phyloP scores from a whole-genome alignment of 1,284 basidiomycete genomes.

The Lentinula novae-zelandiae region DNA sequence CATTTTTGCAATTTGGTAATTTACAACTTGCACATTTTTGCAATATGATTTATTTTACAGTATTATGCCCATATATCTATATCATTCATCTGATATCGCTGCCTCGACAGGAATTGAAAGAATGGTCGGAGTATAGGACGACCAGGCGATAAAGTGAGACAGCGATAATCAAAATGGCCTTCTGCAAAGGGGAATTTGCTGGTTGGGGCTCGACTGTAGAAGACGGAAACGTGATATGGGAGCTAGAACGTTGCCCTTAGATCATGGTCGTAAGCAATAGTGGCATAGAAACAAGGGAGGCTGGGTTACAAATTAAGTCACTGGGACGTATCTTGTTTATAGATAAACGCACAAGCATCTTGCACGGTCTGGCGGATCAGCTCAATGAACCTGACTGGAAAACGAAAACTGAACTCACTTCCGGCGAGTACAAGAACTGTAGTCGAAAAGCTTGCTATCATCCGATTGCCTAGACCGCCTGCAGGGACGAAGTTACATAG shows the following conservation, averaged over 20 bases:
- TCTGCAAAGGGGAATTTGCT: conserved; percentile 31
- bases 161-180: conserved; percentile 28
- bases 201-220: conserved; percentile 56
- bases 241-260: conserved; percentile 36
- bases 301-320: conserved; percentile 15
- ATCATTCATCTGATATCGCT: conserved; percentile 35
- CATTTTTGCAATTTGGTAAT: no score
- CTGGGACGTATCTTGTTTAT: background rate
- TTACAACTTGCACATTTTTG: no score
- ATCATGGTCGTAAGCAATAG: conserved; percentile 51
- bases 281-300: conserved; percentile 50
- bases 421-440: conserved; percentile 68
- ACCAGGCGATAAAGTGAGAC: conserved; percentile 43
- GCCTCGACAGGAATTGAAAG: conserved; percentile 39
- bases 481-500: background rate
- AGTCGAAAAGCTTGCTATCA: conserved; percentile 61
- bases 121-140: conserved; percentile 43
- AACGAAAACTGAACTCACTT: conserved; percentile 62
- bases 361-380: conserved; percentile 61
- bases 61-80: no score
- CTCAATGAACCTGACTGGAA: conserved; percentile 56
- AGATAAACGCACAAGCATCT: conserved; percentile 42
- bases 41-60: no score
- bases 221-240: conserved; percentile 45
- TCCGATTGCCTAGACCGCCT: conserved; percentile 62